Conservation (phyloP, 2,329 filamentous ascomycete species). For the Xylaria sp. region DNA sequence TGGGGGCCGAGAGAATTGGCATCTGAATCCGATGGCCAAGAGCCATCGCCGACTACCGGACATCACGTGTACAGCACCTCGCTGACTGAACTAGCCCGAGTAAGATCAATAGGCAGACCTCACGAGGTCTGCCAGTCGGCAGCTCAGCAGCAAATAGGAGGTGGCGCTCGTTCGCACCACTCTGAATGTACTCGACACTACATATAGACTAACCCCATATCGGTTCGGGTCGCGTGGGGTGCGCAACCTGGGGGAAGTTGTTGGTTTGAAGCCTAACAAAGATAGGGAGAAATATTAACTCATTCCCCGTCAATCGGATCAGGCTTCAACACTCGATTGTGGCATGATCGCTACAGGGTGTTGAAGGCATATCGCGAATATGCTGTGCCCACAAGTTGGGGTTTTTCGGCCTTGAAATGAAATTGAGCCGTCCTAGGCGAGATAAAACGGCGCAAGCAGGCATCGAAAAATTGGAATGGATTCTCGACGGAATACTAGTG, state of each 20-base stretch:
- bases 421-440: not conserved
- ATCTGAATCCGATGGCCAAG: not conserved
- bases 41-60: slow-evolving; percentile 15
- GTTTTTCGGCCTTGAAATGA: not conserved
- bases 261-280: slow-evolving; percentile 16
- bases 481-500: not conserved
- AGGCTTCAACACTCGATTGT: not conserved
- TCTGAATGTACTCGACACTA: not conserved
- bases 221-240: slow-evolving; percentile 15
- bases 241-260: not conserved
- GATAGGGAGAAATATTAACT: slow-evolving; percentile 6
- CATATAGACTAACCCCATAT: not conserved
- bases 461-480: not conserved
- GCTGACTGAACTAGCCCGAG: not conserved
- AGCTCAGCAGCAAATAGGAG: slow-evolving; percentile 2
- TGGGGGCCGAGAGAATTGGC: not conserved
- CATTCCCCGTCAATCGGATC: slow-evolving; percentile 1
- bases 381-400: not conserved
- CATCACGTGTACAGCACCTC: slow-evolving; percentile 19
- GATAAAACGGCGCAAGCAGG: not conserved
- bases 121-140: slow-evolving; percentile 16
- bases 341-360: not conserved
- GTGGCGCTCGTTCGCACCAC: not conserved
- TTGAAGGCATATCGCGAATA: not conserved
- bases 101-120: slow-evolving; percentile 12